Conservation (phyloP, 257 asterid species). For the Fraxinus americana region DNA sequence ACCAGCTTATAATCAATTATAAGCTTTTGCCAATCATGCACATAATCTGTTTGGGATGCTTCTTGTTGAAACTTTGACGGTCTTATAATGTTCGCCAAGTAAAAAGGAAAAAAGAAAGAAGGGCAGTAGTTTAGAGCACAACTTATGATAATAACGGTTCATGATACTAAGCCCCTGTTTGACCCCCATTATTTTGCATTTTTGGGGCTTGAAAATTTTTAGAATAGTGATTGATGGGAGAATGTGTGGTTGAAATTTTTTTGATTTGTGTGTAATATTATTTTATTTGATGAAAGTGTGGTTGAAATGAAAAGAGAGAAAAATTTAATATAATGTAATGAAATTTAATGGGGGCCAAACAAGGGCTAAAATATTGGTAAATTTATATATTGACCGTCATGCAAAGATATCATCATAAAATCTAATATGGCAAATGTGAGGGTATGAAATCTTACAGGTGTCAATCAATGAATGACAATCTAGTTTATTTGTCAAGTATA, state of each 20-base stretch:
- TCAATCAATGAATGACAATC: background rate
- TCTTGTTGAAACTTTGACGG: background rate
- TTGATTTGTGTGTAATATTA: too few relatives aligned
- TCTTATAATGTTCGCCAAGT: background rate
- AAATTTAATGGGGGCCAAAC: too few relatives aligned
- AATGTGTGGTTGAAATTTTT: too few relatives aligned
- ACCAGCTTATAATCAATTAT: too few relatives aligned
- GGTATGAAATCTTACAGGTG: slow-evolving; percentile 6
- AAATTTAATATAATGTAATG: too few relatives aligned
- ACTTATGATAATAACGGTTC: background rate
- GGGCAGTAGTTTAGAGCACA: background rate
- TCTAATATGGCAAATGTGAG: background rate
- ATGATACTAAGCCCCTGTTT: background rate
- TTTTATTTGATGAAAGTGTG: too few relatives aligned
- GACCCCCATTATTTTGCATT: too few relatives aligned
- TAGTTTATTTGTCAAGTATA: background rate
- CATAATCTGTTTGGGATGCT: background rate
- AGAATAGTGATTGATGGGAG: too few relatives aligned
- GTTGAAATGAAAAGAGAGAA: too few relatives aligned
- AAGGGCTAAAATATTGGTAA: background rate
- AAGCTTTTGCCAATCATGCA: too few relatives aligned
- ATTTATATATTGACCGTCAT: background rate
- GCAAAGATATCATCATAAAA: background rate
- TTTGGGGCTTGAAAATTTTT: too few relatives aligned
- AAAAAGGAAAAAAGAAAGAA: background rate